Percentiles rank a stretch among this genome's conserved stretches.
phyloP scores from a whole-genome alignment of 1,284 basidiomycete genomes.

The Microbotryum silenes-acaulis region DNA sequence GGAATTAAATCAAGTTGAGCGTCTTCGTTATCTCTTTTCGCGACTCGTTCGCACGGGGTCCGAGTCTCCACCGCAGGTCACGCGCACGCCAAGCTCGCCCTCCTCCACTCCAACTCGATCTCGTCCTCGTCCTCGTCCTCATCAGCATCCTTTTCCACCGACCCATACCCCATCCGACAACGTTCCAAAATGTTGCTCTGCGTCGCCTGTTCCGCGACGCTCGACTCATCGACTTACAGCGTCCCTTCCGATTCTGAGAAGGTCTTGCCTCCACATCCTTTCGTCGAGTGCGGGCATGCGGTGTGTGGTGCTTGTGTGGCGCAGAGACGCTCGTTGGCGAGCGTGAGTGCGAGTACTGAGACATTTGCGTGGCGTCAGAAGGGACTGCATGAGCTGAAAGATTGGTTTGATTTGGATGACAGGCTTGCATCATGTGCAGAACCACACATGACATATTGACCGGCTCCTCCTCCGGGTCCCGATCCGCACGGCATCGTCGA shows the following conservation, averaged over 20 bases:
- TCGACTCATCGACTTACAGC: not conserved
- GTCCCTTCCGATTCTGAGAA: slow-evolving; percentile 13
- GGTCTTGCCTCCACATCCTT: slow-evolving; percentile 1
- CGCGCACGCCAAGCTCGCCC: too few relatives aligned
- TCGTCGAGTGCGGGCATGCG: slow-evolving; percentile 10
- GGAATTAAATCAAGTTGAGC: too few relatives aligned
- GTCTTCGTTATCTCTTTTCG: too few relatives aligned
- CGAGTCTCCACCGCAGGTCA: too few relatives aligned
- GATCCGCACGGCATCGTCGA: not conserved
- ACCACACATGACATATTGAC: slow-evolving; percentile 11
- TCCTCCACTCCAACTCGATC: too few relatives aligned
- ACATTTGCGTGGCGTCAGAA: not conserved
- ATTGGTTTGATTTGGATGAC: not conserved
- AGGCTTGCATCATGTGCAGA: slow-evolving; percentile 13
- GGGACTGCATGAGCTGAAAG: not conserved
- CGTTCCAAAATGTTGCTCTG: slow-evolving; percentile 7
- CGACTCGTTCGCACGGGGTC: too few relatives aligned
- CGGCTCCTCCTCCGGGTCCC: not conserved
- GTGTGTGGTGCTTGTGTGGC: slow-evolving; percentile 14
- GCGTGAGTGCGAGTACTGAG: not conserved
- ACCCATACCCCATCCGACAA: too few relatives aligned
- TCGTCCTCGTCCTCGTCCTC: too few relatives aligned
- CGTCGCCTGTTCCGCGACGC: slow-evolving; percentile 14
- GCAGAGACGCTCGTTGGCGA: not conserved
- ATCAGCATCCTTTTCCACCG: too few relatives aligned